Percentiles rank a stretch among this genome's conserved stretches.
These are phyloP conservation scores for Talaromyces verruculosus DNA, from an alignment of 2,329 filamentous ascomycete species.

Conservation along the genomic window DNA sequence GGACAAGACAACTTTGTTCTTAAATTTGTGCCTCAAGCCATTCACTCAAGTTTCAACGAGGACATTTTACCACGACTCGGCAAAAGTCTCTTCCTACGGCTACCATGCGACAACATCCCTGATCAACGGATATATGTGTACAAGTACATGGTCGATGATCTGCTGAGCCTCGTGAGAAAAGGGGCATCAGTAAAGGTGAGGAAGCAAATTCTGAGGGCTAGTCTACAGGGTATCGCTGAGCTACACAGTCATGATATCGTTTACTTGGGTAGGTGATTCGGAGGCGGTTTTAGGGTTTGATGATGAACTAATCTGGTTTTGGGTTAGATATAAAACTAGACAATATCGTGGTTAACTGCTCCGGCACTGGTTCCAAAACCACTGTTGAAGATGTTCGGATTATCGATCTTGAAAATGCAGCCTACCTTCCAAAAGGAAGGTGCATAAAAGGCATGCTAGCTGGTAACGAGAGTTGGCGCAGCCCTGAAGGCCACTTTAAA, in stretches of 20 bases:
- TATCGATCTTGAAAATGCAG: conserved; percentile 6
- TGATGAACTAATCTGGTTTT: not conserved
- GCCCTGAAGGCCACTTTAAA: not conserved
- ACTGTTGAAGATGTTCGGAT: not conserved
- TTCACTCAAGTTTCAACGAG: not conserved
- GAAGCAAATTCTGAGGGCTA: not conserved
- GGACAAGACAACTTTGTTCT: not conserved
- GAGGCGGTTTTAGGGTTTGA: not conserved
- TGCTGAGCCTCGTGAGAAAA: not conserved
- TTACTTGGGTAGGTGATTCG: not conserved
- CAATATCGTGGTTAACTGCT: not conserved
- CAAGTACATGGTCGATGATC: not conserved
- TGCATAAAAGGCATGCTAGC: conserved; percentile 5
- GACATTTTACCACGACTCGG: not conserved
- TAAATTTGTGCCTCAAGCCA: not conserved
- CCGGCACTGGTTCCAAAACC: not conserved
- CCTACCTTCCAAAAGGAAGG: conserved; percentile 1
- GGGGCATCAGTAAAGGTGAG: not conserved
- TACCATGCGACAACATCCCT: not conserved
- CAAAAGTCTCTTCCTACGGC: not conserved
- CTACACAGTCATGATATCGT: not conserved
- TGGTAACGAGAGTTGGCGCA: conserved; percentile 6
- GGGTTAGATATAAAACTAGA: conserved; percentile 5
- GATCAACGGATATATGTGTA: not conserved
- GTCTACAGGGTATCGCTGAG: not conserved